Evolutionary conservation across 805 yeast genomes (phyloP).

Genomic region (Candida morakotiae): DNA sequence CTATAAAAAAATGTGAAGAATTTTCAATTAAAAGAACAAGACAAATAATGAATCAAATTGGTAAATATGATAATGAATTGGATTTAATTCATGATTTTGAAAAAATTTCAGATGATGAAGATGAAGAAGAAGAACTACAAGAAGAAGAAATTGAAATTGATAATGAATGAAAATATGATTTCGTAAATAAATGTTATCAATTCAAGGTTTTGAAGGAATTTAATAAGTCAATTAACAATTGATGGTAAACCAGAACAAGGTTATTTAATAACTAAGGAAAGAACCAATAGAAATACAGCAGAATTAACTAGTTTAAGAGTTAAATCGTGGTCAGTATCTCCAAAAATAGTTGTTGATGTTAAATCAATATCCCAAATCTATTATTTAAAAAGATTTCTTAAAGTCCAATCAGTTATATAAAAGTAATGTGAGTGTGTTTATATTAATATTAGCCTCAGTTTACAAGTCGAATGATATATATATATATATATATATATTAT

Average conservation of each 20-base stretch:
- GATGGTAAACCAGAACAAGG: slow-evolving; percentile 91
- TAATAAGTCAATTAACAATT: slow-evolving; percentile 69
- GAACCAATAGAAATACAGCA: slow-evolving; percentile 97
- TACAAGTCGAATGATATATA: no score
- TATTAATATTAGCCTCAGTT: no score
- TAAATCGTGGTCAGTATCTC: slow-evolving; percentile 96
- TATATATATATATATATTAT: no score
- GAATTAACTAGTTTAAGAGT: slow-evolving; percentile 96
- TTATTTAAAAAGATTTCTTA: slow-evolving; percentile 91
- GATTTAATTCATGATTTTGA: slow-evolving; percentile 3
- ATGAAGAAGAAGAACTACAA: slow-evolving; percentile 4
- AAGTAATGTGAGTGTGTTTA: not conserved
- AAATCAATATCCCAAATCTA: slow-evolving; percentile 92
- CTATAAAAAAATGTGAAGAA: slow-evolving; percentile 79
- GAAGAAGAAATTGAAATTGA: no score
- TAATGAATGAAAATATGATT: no score
- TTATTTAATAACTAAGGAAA: slow-evolving; percentile 91
- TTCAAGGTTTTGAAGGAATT: no score
- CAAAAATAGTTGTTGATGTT: slow-evolving; percentile 75
- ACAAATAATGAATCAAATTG: slow-evolving; percentile 24
- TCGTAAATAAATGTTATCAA: no score
- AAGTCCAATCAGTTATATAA: slow-evolving; percentile 85
- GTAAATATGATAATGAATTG: slow-evolving; percentile 2
- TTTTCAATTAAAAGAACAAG: slow-evolving; percentile 51
- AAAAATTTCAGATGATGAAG: slow-evolving; percentile 3